These are phyloP conservation scores for Hylodesmum podocarpum DNA, from an alignment of 306 rosid species.

Conservation along the genomic window DNA sequence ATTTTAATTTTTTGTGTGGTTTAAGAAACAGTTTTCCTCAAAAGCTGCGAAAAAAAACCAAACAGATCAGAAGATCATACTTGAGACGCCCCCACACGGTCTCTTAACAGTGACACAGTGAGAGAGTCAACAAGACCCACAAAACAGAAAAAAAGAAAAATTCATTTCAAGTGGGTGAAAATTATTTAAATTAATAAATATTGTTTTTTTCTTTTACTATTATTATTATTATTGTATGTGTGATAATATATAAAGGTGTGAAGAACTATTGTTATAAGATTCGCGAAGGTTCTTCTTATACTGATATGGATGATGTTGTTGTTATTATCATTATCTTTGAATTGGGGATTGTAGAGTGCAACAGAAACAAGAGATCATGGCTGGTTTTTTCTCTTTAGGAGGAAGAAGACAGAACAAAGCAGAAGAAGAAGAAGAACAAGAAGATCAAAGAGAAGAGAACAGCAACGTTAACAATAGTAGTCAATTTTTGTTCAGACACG, in stretches of 20 bases:
- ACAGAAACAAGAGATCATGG: conserved; percentile 62
- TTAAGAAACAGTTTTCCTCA: conserved; percentile 26
- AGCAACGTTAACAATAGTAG: neutral
- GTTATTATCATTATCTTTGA: conserved; percentile 49
- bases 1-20: neutral
- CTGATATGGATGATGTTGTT: conserved; percentile 95
- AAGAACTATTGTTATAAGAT: conserved; percentile 38
- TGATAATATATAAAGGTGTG: neutral
- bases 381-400: conserved; percentile 86
- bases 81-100: conserved; percentile 34
- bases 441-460: conserved; percentile 22
- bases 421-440: conserved; percentile 36
- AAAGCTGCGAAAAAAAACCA: conserved; percentile 55
- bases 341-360: conserved; percentile 56
- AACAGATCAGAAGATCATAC: conserved; percentile 33
- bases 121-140: conserved; percentile 18
- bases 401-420: conserved; percentile 47
- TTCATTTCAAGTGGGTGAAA: conserved; percentile 31
- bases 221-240: neutral
- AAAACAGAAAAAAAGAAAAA: neutral
- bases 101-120: conserved; percentile 3
- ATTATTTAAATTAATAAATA: neutral
- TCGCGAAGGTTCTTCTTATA: conserved; percentile 29
- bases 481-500: conserved; percentile 45
- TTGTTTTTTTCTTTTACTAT: neutral